phyloP scores from a whole-genome alignment of 2,329 filamentous ascomycete genomes.

The Apiospora arundinis region DNA sequence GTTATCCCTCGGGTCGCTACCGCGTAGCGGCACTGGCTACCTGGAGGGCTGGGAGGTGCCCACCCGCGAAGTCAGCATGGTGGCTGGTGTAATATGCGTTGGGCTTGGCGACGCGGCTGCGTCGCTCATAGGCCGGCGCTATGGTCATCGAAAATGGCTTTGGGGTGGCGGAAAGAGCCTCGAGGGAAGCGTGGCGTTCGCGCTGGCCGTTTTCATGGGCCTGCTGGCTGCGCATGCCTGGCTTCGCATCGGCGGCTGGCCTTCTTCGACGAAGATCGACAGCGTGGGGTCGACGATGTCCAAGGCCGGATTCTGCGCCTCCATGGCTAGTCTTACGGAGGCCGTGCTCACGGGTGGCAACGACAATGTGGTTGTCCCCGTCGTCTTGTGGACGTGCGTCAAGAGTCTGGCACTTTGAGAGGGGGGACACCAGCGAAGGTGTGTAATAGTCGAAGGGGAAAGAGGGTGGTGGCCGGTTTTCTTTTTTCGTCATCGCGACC shows the following conservation, averaged over 20 bases:
- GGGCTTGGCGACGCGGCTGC: conserved; percentile 95
- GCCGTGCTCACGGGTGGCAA: conserved; percentile 96
- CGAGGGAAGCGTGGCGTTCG: conserved; percentile 86
- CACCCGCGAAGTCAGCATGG: conserved; percentile 82
- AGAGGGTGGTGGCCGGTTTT: background rate
- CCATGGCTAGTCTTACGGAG: conserved; percentile 87
- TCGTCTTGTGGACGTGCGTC: conserved; percentile 91
- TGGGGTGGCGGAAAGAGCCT: conserved; percentile 97
- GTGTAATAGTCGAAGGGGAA: background rate
- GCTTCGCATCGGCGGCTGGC: conserved; percentile 80
- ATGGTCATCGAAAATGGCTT: conserved; percentile 87
- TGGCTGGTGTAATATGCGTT: conserved; percentile 91
- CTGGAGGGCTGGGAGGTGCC: conserved; percentile 78
- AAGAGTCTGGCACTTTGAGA: conserved; percentile 72
- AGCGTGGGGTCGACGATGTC: conserved; percentile 71
- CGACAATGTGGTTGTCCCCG: conserved; percentile 96
- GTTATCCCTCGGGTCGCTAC: conserved; percentile 78
- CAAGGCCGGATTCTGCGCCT: conserved; percentile 76
- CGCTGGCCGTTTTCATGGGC: conserved; percentile 76
- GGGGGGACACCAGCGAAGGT: background rate
- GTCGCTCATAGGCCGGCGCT: conserved; percentile 85
- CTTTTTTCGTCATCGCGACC: background rate
- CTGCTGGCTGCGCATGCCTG: conserved; percentile 74
- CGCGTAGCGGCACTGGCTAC: conserved; percentile 60
- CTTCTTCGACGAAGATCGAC: conserved; percentile 71